Conservation (phyloP, 306 rosid species). For the Medicago lupulina region DNA sequence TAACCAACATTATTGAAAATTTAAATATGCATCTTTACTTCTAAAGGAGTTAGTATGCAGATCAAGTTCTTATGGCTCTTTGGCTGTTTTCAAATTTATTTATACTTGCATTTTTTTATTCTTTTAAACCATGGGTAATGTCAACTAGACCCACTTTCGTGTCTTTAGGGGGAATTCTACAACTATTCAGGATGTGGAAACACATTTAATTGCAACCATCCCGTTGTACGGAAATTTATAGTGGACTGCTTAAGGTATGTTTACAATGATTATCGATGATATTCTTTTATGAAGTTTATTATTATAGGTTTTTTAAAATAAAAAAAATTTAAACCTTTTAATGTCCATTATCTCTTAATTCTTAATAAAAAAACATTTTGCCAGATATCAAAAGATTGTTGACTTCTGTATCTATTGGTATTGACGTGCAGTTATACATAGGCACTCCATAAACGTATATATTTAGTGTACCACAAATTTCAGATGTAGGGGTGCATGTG, state of each 20-base stretch:
- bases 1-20: conserved; percentile 5
- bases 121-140: conserved; percentile 24
- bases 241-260: conserved; percentile 90
- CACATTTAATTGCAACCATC: conserved; percentile 97
- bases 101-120: conserved; percentile 7
- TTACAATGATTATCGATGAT: conserved; percentile 12
- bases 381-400: conserved; percentile 24
- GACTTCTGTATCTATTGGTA: conserved; percentile 30
- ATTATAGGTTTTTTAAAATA: neutral
- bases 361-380: conserved; percentile 16
- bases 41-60: conserved; percentile 26
- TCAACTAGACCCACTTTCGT: conserved; percentile 32
- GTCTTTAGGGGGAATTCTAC: conserved; percentile 88
- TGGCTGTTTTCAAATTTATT: conserved; percentile 30
- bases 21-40: conserved; percentile 26
- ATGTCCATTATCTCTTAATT: conserved; percentile 16
- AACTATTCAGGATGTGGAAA: conserved; percentile 98
- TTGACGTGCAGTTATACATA: conserved; percentile 23
- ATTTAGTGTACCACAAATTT: conserved; percentile 5
- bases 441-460: conserved; percentile 2
- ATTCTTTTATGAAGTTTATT: conserved; percentile 33
- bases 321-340: conserved; percentile 1
- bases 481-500: conserved; percentile 12
- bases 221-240: conserved; percentile 83
- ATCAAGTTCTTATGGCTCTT: conserved; percentile 21